Percentiles rank a stretch among this genome's conserved stretches.
phyloP scores from a whole-genome alignment of 148 eudicot species.

The Heliamphora exappendiculata region DNA sequence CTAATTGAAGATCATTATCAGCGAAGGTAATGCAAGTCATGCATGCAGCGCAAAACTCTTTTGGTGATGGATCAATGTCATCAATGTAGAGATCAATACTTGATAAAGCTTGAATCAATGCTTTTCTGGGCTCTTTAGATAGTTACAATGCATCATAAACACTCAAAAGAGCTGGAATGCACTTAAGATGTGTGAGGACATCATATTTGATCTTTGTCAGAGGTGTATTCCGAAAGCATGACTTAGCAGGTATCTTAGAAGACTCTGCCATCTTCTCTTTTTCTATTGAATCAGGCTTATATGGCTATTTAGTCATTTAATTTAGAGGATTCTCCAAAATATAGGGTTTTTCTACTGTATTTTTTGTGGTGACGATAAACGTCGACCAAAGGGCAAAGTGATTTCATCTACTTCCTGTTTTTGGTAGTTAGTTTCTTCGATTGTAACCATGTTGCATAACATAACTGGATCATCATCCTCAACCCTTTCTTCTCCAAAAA shows the following conservation, averaged over 20 bases:
- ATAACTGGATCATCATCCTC: not conserved
- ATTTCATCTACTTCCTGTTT: not conserved
- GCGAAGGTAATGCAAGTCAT: not conserved
- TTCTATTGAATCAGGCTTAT: not conserved
- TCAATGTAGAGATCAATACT: not conserved
- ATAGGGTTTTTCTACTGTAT: not conserved
- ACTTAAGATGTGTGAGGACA: not conserved
- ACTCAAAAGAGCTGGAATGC: not conserved
- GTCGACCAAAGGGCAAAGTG: not conserved
- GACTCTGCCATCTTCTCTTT: not conserved
- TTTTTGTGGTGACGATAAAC: not conserved
- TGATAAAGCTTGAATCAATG: not conserved
- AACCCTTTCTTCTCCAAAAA: not conserved
- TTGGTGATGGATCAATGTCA: not conserved
- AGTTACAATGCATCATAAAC: not conserved
- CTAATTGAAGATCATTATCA: too few relatives aligned
- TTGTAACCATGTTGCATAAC: not conserved
- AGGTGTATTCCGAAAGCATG: not conserved
- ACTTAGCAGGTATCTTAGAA: too few relatives aligned
- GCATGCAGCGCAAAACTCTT: too few relatives aligned
- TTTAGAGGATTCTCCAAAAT: not conserved
- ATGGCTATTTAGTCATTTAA: not conserved
- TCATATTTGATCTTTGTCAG: not conserved
- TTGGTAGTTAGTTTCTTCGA: not conserved
- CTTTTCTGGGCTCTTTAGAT: not conserved